Conservation (phyloP, 2,329 filamentous ascomycete species). For the Fusarium zealandicum region DNA sequence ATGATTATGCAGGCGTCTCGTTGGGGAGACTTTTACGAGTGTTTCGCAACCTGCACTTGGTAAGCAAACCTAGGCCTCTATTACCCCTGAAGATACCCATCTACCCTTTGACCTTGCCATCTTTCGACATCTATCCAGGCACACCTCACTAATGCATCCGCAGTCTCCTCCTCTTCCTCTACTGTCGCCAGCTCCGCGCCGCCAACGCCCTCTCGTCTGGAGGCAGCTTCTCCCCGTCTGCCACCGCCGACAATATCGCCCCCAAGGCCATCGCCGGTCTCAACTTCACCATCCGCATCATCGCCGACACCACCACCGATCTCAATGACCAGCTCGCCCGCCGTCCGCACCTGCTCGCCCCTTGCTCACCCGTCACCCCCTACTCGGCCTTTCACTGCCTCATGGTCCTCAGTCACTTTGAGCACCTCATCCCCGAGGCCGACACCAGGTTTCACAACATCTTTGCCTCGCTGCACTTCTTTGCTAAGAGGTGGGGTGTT, state of each 20-base stretch:
- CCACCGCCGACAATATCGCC: conserved; percentile 40
- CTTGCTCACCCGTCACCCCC: conserved; percentile 46
- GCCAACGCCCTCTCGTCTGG: conserved; percentile 34
- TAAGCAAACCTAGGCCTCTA: conserved; percentile 22
- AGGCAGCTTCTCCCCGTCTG: conserved; percentile 28
- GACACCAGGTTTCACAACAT: conserved; percentile 45
- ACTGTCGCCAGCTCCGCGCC: conserved; percentile 44
- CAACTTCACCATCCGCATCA: conserved; percentile 49
- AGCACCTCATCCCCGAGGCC: conserved; percentile 44
- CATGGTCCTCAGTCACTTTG: conserved; percentile 45
- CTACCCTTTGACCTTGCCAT: too few relatives aligned
- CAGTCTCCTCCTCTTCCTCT: conserved; percentile 46
- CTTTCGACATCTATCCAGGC: too few relatives aligned
- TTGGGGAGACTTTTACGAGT: conserved; percentile 48
- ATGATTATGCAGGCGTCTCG: conserved; percentile 45
- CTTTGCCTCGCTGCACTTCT: conserved; percentile 46
- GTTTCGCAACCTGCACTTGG: conserved; percentile 48
- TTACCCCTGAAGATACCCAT: not conserved
- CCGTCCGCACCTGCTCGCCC: conserved; percentile 43
- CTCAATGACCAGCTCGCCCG: conserved; percentile 46
- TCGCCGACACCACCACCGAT: conserved; percentile 47
- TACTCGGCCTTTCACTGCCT: conserved; percentile 47
- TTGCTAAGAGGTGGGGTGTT: conserved; percentile 47
- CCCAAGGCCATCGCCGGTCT: conserved; percentile 48
- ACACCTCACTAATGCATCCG: conserved; percentile 3